Conservation (phyloP, 1,284 basidiomycete genomes). For the Ustilago xerochloae region DNA sequence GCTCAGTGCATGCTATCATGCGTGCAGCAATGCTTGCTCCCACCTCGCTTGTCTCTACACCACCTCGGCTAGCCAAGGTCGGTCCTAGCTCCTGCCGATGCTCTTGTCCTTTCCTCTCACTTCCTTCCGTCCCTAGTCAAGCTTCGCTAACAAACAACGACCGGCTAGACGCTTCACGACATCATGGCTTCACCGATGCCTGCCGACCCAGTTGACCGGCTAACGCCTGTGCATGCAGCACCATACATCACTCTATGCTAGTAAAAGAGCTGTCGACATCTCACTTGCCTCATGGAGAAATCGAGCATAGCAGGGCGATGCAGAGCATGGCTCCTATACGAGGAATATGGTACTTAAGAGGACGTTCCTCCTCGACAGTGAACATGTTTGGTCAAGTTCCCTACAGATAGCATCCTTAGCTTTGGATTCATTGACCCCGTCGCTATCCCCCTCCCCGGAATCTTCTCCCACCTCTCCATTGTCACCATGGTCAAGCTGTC, state of each 20-base stretch:
- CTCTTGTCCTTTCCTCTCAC: neutral
- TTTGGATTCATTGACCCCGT: neutral
- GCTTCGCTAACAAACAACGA: neutral
- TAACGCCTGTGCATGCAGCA: neutral
- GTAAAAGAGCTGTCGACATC: neutral
- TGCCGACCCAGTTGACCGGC: neutral
- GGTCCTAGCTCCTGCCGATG: neutral
- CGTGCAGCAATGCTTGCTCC: neutral
- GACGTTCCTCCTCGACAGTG: neutral
- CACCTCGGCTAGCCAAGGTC: constrained; percentile 6
- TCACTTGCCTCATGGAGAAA: neutral
- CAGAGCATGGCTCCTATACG: neutral
- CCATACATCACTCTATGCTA: neutral
- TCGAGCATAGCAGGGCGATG: neutral
- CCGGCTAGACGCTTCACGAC: neutral
- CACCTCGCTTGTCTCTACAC: constrained; percentile 10
- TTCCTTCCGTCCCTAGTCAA: neutral
- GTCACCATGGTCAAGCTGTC: constrained; percentile 17
- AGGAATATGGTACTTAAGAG: neutral
- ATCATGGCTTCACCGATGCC: neutral
- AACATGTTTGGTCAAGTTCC: neutral
- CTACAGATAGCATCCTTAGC: neutral
- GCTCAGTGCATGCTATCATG: neutral
- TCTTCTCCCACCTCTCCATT: neutral
- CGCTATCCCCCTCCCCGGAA: neutral